phyloP scores from a whole-genome alignment of 2,329 filamentous ascomycete genomes.

The Xylariaceae sp. region DNA sequence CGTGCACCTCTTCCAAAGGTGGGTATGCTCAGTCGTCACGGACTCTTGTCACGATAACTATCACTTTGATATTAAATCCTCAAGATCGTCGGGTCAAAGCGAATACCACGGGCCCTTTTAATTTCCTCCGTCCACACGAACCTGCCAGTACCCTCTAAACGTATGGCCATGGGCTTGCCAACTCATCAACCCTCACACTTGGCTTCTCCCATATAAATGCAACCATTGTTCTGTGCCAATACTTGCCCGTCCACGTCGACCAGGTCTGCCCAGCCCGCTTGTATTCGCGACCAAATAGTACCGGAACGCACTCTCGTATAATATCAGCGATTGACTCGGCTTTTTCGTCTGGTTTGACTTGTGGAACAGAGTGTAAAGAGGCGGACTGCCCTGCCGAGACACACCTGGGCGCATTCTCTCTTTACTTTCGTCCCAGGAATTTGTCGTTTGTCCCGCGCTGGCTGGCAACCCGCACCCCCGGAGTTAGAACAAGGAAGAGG shows the following conservation, averaged over 20 bases:
- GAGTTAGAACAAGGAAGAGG: not conserved
- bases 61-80: constrained; percentile 2
- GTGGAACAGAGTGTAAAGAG: constrained; percentile 2
- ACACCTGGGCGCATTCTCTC: constrained; percentile 4
- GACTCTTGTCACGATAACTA: not conserved
- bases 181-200: constrained; percentile 8
- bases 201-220: constrained; percentile 19
- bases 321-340: not conserved
- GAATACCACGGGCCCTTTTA: not conserved
- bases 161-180: constrained; percentile 12
- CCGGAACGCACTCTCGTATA: not conserved
- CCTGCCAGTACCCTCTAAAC: not conserved
- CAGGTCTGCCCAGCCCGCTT: not conserved
- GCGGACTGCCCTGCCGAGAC: not conserved
- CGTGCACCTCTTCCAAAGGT: too few species aligned
- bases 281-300: constrained; percentile 3
- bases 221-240: constrained; percentile 21
- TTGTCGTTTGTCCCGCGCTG: constrained; percentile 2
- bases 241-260: constrained; percentile 6
- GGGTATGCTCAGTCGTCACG: not conserved
- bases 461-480: not conserved
- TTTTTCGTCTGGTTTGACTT: not conserved
- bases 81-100: constrained; percentile 10
- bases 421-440: not conserved
- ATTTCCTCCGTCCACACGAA: not conserved